These are phyloP conservation scores for Psidium friedrichsthalianum DNA, from an alignment of 345 rosid species.

Conservation along the genomic window DNA sequence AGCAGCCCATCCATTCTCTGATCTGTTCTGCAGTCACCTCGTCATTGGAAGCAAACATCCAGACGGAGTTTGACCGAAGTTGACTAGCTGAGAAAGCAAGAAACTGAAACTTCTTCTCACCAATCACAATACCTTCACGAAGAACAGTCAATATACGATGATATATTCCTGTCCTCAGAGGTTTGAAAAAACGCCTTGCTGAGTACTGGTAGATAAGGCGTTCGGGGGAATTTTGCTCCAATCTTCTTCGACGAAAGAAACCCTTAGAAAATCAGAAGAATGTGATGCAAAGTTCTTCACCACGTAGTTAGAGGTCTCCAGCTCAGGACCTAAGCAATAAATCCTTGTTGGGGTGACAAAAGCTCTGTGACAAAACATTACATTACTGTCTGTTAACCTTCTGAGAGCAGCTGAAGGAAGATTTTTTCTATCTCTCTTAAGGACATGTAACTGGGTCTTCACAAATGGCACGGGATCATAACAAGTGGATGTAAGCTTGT, in stretches of 20 bases:
- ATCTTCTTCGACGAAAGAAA: slow-evolving; percentile 92
- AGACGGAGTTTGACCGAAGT: slow-evolving; percentile 73
- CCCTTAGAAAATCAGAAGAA: slow-evolving; percentile 79
- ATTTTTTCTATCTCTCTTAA: slow-evolving; percentile 21
- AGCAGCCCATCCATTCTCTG: slow-evolving; percentile 97
- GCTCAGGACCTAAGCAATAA: slow-evolving; percentile 91
- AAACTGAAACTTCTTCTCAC: slow-evolving; percentile 66
- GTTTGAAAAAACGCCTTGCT: slow-evolving; percentile 57
- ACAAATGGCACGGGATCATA: slow-evolving; percentile 53
- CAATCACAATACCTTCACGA: slow-evolving; percentile 61
- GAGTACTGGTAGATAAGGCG: slow-evolving; percentile 56
- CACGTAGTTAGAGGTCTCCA: slow-evolving; percentile 75
- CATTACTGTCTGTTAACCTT: slow-evolving; percentile 32
- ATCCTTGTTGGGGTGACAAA: slow-evolving; percentile 72
- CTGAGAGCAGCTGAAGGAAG: slow-evolving; percentile 26
- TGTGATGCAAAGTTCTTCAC: slow-evolving; percentile 63
- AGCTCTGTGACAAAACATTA: slow-evolving; percentile 79
- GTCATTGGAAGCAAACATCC: slow-evolving; percentile 95
- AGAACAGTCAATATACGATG: slow-evolving; percentile 61
- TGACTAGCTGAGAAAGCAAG: slow-evolving; percentile 96
- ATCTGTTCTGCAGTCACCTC: slow-evolving; percentile 64
- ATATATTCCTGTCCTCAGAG: slow-evolving; percentile 61
- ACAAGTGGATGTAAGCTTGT: slow-evolving; percentile 46
- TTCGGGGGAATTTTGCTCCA: slow-evolving; percentile 73
- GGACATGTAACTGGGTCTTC: slow-evolving; percentile 24